Base-by-base conservation (phyloP, 306 rosid genomes). In the Begonia masoniana region DNA sequence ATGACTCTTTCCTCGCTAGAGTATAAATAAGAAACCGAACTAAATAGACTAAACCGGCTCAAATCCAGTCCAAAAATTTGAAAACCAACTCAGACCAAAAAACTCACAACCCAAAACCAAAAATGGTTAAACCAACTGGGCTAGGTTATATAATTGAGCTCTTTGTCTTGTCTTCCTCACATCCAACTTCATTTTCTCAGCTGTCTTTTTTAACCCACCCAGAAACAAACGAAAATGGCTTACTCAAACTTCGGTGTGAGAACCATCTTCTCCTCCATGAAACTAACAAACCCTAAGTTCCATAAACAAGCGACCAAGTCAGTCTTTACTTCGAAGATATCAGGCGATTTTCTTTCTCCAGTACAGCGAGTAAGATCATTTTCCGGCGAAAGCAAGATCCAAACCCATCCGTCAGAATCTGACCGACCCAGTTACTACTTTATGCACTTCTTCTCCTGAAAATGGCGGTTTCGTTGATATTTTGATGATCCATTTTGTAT, bases 211-310 rank as follows among this genome's bases (percentile, higher is more conserved):
- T 0, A 31, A 5, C 49, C 14, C 14, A 45, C 15, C 49, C 13
- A 45, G 49, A 45, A 10, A 45, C 49, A 2, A n/a, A 1, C n/a
- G 15, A 5, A 45, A 59, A 81, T 83, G 93, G 74, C 82, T 57
- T 67, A 60, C 47, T 66, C 78, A 43, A 43, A 59, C 62, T 59
- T 54, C 21, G 62, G 74, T 62, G 19, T 74, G 15, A 59, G 67
- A 43, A 36, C 68, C 42, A 6, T 66, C 10, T 31, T 31, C 39
- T 54, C 61, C 55, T 56, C 59, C 24, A 5, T 55, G 36, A 70
- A 62, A 57, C 31, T 60, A 11, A 2, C 43, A 35, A 52, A 14
- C 26, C 56, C 64, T 41, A 63, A 41, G 58, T 58, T 71, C 11
- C 45, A 16, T 12, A 14, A 57, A n/a, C 19, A 68, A 39, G 14